Evolutionary conservation across 2,329 filamentous ascomycete species (phyloP).

Genomic region (Rhexocercosporidium sp.): DNA sequence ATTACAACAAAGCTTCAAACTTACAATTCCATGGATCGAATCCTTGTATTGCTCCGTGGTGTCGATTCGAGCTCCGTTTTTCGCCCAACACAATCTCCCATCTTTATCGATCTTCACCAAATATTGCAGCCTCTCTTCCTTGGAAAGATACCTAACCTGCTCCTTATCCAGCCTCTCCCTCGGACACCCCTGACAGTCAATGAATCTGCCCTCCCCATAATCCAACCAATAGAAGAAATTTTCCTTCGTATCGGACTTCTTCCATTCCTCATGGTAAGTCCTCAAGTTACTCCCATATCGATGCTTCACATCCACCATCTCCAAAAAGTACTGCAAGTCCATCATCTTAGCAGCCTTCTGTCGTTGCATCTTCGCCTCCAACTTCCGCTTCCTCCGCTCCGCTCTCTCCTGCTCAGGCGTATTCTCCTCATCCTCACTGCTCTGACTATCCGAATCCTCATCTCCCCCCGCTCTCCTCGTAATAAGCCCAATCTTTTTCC

Average conservation of each 20-base stretch:
- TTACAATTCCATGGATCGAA: constrained; percentile 72
- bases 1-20: neutral
- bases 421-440: constrained; percentile 29
- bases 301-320: constrained; percentile 88
- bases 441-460: constrained; percentile 47
- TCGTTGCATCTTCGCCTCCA: constrained; percentile 49
- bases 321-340: constrained; percentile 81
- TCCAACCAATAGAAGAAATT: constrained; percentile 97
- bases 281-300: constrained; percentile 84
- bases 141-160: constrained; percentile 80
- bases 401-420: constrained; percentile 44
- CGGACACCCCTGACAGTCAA: constrained; percentile 75
- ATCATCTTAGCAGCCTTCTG: constrained; percentile 76
- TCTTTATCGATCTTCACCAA: constrained; percentile 76
- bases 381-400: constrained; percentile 52
- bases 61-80: constrained; percentile 78
- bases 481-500: constrained; percentile 75
- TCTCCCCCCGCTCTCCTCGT: constrained; percentile 75
- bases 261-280: constrained; percentile 86
- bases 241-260: constrained; percentile 74
- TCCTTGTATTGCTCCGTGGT: constrained; percentile 79
- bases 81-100: constrained; percentile 84
- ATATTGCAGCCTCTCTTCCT: constrained; percentile 82
- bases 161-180: constrained; percentile 77
- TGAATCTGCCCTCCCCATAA: constrained; percentile 71